Base-by-base conservation (phyloP, 2,329 filamentous ascomycete genomes). In the Phoma sp. region DNA sequence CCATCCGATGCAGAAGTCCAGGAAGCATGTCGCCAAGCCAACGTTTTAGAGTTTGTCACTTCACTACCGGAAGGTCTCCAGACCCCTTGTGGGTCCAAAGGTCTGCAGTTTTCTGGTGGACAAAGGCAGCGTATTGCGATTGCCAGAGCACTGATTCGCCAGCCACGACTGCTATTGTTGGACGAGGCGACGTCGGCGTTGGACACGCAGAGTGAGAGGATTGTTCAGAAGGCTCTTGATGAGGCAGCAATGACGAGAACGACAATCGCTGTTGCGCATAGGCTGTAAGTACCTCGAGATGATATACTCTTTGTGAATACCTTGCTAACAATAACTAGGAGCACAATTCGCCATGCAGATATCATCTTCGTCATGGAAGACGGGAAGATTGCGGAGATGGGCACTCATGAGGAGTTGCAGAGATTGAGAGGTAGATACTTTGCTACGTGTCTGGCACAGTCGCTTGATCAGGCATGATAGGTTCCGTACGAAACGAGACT, bases 91-190 rank as follows among this genome's bases (percentile, higher is more conserved):
- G 71, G 70, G 2, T 60, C 59, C 2, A 58, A 60, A 18, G 71
- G 62, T 90, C 92, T 39, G 84, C 7, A 78, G 87, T 91, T 30
- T 82, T 92, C 53, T 6, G 89, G 90, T 12, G 91, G 91, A 0
- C 91, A 96, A 71, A 84, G 89, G 17, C 91, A 95, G 69, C 84
- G 91, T 7, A 81, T 95, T 18, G 87, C 89, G 1, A 90, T 92
- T 56, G 88, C 88, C 0, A 80, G 88, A 2, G 86, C 87, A 3
- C 83, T 91, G 9, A 80, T 91, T 25, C 82, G 85, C 26, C 76
- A 84, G 38, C 88, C 88, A 0, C 75, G 53, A 9, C 66, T 87
- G 3, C 67, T 87, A 4, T 70, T 87, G 1, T 73, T 87, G 0
- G 85, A 87, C 43, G 84, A 87, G 67, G 84, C 84, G 3, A 87